These are phyloP conservation scores for Claviceps sp. DNA, from an alignment of 2,329 filamentous ascomycete species.

Conservation along the genomic window DNA sequence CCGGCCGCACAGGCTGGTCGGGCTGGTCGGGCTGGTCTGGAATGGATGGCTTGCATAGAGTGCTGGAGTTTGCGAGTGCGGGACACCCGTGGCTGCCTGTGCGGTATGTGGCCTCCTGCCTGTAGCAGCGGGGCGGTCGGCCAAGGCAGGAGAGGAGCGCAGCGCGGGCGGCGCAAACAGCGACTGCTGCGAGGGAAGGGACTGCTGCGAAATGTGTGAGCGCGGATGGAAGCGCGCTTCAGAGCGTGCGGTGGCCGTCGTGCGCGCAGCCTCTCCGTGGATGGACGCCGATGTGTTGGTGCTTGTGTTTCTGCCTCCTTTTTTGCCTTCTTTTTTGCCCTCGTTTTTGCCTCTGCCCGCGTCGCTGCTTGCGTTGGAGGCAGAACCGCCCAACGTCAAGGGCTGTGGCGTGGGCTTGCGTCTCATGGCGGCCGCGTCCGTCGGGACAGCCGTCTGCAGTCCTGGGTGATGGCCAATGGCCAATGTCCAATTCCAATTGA, in stretches of 20 bases:
- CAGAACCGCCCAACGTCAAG: constrained; percentile 35
- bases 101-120: constrained; percentile 10
- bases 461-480: neutral
- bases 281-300: neutral
- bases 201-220: constrained; percentile 4
- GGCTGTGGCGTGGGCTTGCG: constrained; percentile 46
- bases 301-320: neutral
- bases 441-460: neutral
- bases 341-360: neutral
- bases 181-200: neutral
- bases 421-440: constrained; percentile 29
- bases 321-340: neutral
- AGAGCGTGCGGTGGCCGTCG: neutral
- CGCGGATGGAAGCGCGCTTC: neutral
- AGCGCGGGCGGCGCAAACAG: neutral
- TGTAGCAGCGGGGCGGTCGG: constrained; percentile 26
- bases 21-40: neutral
- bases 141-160: constrained; percentile 26
- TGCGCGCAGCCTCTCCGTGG: neutral
- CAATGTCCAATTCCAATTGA: too few species aligned
- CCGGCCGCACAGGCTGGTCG: constrained; percentile 6
- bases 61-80: constrained; percentile 1
- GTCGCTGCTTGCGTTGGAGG: constrained; percentile 6
- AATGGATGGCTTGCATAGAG: too few species aligned
- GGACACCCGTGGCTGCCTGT: constrained; percentile 10